Evolutionary conservation across 495 filamentous ascomycete species (phyloP).

Genomic region (Penicillium bovifimosum): DNA sequence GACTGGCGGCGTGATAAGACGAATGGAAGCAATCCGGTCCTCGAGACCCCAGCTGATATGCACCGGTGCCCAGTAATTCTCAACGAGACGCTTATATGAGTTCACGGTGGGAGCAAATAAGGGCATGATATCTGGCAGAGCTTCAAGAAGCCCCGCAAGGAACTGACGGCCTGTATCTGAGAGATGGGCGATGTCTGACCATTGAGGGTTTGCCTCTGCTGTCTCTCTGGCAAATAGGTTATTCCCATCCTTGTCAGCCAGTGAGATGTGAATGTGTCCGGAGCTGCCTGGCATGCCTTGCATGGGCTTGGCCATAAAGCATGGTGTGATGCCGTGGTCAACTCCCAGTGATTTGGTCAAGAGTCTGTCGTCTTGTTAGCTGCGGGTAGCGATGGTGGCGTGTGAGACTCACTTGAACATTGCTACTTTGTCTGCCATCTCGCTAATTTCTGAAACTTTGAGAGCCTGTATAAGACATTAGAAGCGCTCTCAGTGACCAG

Average conservation of each 20-base stretch:
- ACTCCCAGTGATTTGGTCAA: conserved; percentile 74
- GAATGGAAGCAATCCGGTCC: conserved; percentile 81
- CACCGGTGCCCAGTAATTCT: conserved; percentile 96
- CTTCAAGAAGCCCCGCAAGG: conserved; percentile 78
- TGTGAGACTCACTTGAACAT: conserved; percentile 66
- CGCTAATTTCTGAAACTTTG: conserved; percentile 64
- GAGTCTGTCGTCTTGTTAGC: conserved; percentile 40
- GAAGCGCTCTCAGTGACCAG: background rate
- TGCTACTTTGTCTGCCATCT: conserved; percentile 79
- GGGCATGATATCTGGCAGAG: conserved; percentile 88
- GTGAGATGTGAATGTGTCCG: conserved; percentile 85
- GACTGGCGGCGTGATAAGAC: conserved; percentile 81
- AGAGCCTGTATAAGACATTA: conserved; percentile 42
- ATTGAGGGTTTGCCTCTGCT: conserved; percentile 58
- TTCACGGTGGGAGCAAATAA: conserved; percentile 87
- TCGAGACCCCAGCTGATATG: conserved; percentile 92
- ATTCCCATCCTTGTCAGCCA: conserved; percentile 52
- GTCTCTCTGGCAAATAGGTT: conserved; percentile 73
- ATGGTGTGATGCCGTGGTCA: conserved; percentile 80
- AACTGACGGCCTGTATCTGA: conserved; percentile 84
- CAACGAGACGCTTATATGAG: conserved; percentile 89
- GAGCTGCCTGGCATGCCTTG: conserved; percentile 83
- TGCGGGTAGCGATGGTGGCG: background rate
- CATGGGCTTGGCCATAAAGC: conserved; percentile 94
- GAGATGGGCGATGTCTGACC: conserved; percentile 65